These are phyloP conservation scores for Platanus orientalis DNA, from an alignment of 164 flowering plant genomes.

Conservation along the genomic window DNA sequence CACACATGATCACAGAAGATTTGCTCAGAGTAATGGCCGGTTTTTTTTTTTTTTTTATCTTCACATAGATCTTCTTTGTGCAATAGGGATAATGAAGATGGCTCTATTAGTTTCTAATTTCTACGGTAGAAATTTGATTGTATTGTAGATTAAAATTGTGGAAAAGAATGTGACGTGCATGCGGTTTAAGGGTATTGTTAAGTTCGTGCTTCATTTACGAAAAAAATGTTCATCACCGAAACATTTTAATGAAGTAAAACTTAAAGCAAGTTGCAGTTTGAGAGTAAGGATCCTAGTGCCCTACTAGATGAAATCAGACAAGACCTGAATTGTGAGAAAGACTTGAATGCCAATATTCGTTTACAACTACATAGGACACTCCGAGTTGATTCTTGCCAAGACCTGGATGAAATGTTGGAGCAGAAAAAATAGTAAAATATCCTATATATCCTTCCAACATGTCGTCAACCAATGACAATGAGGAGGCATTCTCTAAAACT, in stretches of 20 bases:
- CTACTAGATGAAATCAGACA: slow-evolving; percentile 54
- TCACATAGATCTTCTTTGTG: too few species aligned
- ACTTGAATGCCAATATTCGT: slow-evolving; percentile 57
- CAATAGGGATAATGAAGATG: too few species aligned
- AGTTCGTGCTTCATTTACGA: too few species aligned
- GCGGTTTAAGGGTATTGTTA: too few species aligned
- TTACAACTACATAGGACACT: slow-evolving; percentile 81
- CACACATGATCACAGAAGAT: too few species aligned
- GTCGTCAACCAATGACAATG: slow-evolving; percentile 16
- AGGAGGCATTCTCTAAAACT: slow-evolving; percentile 9
- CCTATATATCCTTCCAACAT: slow-evolving; percentile 22
- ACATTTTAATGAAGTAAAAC: slow-evolving; percentile 26
- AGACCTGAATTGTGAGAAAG: slow-evolving; percentile 58
- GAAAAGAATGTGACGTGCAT: too few species aligned
- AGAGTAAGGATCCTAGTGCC: slow-evolving; percentile 40
- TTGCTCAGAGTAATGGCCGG: too few species aligned
- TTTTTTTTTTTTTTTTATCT: too few species aligned
- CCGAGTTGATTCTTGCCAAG: slow-evolving; percentile 76
- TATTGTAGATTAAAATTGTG: too few species aligned
- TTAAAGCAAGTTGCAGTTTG: slow-evolving; percentile 28
- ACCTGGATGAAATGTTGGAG: slow-evolving; percentile 58
- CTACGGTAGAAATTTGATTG: too few species aligned
- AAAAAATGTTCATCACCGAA: too few species aligned
- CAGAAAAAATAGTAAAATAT: slow-evolving; percentile 36
- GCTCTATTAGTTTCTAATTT: too few species aligned